Base-by-base conservation (phyloP, 495 filamentous ascomycete genomes). In the Xylaria grammica region DNA sequence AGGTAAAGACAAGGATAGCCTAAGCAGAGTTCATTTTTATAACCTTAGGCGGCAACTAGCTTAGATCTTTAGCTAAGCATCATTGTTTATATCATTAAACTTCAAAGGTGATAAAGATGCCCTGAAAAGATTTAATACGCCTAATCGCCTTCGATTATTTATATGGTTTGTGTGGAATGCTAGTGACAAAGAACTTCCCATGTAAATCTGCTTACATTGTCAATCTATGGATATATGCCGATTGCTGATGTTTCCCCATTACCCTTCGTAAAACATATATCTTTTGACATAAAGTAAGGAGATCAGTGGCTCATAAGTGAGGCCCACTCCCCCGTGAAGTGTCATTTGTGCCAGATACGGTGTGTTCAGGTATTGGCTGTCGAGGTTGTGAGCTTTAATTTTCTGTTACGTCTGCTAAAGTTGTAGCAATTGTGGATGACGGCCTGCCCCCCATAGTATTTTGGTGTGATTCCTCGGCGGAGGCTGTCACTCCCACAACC, bases 391-490 rank as follows among this genome's bases (percentile, higher is more conserved):
- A 36, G 20, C 10, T 32, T 44, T 44, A 1, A 8, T 50, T 9
- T 15, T 48, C 27, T 40, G 19, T 6, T 1, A 17, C 19, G 19
- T 40, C 11, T 36, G 11, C 17, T 42, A 17, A 10, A 9, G 8
- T 17, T 42, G 40, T 17, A 3, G 40, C 3, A 42, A 17, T 17
- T 9, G 7, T 42, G 17, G 40, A 42, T 17, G 15, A 34, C 19
- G 50, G 50, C 50, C 50, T 34, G 29, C 55, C 22, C 10, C 30
- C 13, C 22, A 15, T 59, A 7, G 29, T 49, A 24, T 22, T 48
- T 53, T 51, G 26, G 26, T 36, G 20, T n/a, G 48, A 60, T 30
- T 51, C 63, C 20, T 51, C 11, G 38, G 24, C 50, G 13, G 44
- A 22, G 5, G 3, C 17, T 19, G 4, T 45, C 45, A 15, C 20